Evolutionary conservation across 129 eudicot species (phyloP).

Genomic region (Centrapalus pauciflorus): DNA sequence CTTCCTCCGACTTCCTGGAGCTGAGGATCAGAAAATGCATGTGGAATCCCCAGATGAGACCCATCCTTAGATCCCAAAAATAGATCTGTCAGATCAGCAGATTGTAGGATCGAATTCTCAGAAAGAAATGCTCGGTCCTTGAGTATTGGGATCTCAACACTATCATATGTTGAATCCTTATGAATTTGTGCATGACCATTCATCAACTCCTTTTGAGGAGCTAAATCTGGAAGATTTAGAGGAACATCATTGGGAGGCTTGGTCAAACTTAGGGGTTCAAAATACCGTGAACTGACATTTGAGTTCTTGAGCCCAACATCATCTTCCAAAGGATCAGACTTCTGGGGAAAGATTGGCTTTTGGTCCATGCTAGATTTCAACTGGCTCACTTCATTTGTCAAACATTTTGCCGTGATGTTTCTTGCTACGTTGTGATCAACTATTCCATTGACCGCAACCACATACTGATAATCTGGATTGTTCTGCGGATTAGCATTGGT

Average conservation of each 20-base stretch:
- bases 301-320: conserved; percentile 18
- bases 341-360: conserved; percentile 22
- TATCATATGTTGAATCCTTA: conserved; percentile 23
- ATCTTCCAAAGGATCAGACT: conserved; percentile 20
- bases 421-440: conserved; percentile 25
- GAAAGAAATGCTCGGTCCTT: conserved; percentile 24
- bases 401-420: conserved; percentile 24
- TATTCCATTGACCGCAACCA: conserved; percentile 65
- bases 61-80: conserved; percentile 25
- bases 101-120: conserved; percentile 31
- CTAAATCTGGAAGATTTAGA: conserved; percentile 18
- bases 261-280: conserved; percentile 21
- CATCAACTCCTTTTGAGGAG: conserved; percentile 30
- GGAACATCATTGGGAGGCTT: conserved; percentile 20
- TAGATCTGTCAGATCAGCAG: conserved; percentile 21
- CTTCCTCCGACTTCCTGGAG: conserved; percentile 53
- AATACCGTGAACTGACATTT: conserved; percentile 2
- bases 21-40: conserved; percentile 66
- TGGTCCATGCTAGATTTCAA: conserved; percentile 22
- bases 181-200: conserved; percentile 9
- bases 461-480: conserved; percentile 56
- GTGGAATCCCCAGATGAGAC: conserved; percentile 43
- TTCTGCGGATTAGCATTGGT: conserved; percentile 28
- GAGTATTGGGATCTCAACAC: conserved; percentile 19
- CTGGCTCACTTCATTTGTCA: conserved; percentile 18